phyloP scores from a whole-genome alignment of 2,329 filamentous ascomycete genomes.

The Curvularia sp. region DNA sequence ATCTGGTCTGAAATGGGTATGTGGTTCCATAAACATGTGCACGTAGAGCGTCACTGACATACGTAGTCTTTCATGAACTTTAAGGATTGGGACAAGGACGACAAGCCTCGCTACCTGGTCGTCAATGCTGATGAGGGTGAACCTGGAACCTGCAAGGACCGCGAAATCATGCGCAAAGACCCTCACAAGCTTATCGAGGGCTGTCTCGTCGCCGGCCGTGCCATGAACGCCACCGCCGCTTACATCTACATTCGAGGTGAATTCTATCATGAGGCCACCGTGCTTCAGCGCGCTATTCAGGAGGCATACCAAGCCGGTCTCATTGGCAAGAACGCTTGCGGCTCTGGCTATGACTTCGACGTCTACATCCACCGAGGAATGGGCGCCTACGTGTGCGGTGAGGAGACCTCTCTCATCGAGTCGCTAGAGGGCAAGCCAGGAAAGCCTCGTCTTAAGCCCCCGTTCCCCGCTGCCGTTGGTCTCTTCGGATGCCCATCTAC shows the following conservation, averaged over 20 bases:
- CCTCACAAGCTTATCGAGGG: conserved; percentile 99
- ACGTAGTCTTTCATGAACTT: conserved; percentile 98
- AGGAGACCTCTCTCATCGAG: conserved; percentile 98
- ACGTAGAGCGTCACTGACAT: conserved; percentile 28
- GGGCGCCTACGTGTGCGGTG: conserved; percentile 96
- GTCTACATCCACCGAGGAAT: conserved; percentile 96
- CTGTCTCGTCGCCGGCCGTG: conserved; percentile 91
- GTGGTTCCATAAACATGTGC: conserved; percentile 14
- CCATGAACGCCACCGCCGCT: conserved; percentile 98
- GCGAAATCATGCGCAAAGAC: conserved; percentile 99
- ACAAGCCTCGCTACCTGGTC: conserved; percentile 92
- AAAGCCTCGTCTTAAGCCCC: conserved; percentile 97
- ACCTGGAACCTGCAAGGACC: conserved; percentile 98
- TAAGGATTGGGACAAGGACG: conserved; percentile 99
- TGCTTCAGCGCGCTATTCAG: conserved; percentile 94
- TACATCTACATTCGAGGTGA: conserved; percentile 99
- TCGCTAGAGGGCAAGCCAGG: conserved; percentile 98
- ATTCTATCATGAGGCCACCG: conserved; percentile 93
- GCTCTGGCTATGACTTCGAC: conserved; percentile 96
- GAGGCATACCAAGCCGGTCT: conserved; percentile 94
- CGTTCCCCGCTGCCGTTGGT: conserved; percentile 96
- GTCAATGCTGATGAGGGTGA: conserved; percentile 99
- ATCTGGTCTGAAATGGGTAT: conserved; percentile 97
- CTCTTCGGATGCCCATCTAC: conserved; percentile 98
- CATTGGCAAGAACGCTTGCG: conserved; percentile 98